Base-by-base conservation (phyloP, 2,329 filamentous ascomycete species). In the Colletotrichum paranaense region DNA sequence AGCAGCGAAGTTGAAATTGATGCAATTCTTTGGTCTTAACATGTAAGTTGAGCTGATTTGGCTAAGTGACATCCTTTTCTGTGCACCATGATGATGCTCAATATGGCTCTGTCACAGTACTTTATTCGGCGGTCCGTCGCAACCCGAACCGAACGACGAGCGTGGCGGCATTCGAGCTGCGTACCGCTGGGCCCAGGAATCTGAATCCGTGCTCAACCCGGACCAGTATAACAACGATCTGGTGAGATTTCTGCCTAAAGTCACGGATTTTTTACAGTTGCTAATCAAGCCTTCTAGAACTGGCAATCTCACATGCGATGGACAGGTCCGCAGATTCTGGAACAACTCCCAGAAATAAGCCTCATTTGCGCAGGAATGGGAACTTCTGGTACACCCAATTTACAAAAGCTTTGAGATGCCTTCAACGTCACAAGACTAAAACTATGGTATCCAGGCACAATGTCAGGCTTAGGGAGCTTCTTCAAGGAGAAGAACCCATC, bases 271-370 rank as follows among this genome's bases (percentile, higher is more conserved):
- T 5, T 2, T 14, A 22, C 14, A 12, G 11, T 8, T 12, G 5
- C 22, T 62, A 26, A 19, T n/a, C 4, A 2, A 56, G 4, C 1
- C 32, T 42, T 5, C 16, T 67, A 87, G 86, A 88, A 89, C 70
- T 89, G 87, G 86, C 82, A 84, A 76, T 81, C 89, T 2, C 89
- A 91, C 74, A 79, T 88, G 12, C 85, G 84, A 24, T 91, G 89
- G 89, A 91, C 89, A 0, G 89, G 89, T 0, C 87, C 89, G 0
- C 89, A 91, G 74, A 89, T 91, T n/a, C 81, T 86, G 58, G 84
- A 81, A 66, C 89, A 91, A 67, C 77, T 91, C 0, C 89, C 89
- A 0, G 83, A 89, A 59, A 89, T 91, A 72, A 88, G 86, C 38
- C 77, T 91, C 2, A 82, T 91, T 19, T 90, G 88, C 72, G 85